Conservation (phyloP, 352 stramenopile genomes). For the Globisporangium takayamanum region DNA sequence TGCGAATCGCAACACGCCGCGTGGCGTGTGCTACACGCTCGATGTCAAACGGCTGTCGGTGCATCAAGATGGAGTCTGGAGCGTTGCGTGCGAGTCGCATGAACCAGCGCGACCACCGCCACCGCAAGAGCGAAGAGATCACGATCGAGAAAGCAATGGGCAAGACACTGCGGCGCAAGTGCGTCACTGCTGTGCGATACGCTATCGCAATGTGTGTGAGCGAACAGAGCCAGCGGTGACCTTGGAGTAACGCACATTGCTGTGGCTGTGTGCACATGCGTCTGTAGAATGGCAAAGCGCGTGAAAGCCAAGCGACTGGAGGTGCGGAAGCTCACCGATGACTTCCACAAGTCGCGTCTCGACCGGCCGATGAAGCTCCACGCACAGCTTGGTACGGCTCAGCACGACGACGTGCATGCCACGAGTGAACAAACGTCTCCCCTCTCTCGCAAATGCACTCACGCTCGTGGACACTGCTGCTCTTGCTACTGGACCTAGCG, state of each 20-base stretch:
- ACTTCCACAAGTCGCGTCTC: conserved; percentile 36
- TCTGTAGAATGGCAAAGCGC: conserved; percentile 44
- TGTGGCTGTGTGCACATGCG: not conserved
- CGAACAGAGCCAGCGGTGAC: not conserved
- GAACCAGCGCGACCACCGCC: not conserved
- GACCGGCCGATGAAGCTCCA: conserved; percentile 44
- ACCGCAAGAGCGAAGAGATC: conserved; percentile 29
- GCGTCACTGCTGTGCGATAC: conserved; percentile 8
- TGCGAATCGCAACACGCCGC: conserved; percentile 17
- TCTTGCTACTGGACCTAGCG: conserved; percentile 16
- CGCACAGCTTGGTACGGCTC: conserved; percentile 29
- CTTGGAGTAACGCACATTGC: not conserved
- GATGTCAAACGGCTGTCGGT: conserved; percentile 48
- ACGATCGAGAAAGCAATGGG: conserved; percentile 51
- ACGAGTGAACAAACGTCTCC: not conserved
- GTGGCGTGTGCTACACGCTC: conserved; percentile 72
- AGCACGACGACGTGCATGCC: too few relatives aligned
- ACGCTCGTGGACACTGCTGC: not conserved
- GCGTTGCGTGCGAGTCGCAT: conserved; percentile 8
- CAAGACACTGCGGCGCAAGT: conserved; percentile 57
- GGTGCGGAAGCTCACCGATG: conserved; percentile 35
- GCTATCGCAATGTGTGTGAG: not conserved
- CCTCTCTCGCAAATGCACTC: not conserved
- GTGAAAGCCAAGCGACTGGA: conserved; percentile 40
- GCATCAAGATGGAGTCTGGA: conserved; percentile 67